These are phyloP conservation scores for Mycena venus DNA, from an alignment of 768 basidiomycete genomes.

Conservation along the genomic window DNA sequence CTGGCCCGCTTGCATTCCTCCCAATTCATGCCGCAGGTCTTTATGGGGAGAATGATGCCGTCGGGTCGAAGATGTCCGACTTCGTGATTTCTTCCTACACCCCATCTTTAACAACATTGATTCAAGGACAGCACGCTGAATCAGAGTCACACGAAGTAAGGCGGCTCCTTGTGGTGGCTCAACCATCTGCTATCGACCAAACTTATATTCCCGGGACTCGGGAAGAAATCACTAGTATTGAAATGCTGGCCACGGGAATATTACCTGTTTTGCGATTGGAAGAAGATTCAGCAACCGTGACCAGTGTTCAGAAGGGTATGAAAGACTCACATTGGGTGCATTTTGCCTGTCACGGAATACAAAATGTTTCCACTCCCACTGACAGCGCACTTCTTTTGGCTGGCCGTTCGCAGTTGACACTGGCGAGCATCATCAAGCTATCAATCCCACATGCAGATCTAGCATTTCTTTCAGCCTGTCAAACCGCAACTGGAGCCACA, in stretches of 20 bases:
- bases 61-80: background rate
- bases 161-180: slow-evolving; percentile 34
- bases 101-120: background rate
- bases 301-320: slow-evolving; percentile 25
- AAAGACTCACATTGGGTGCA: slow-evolving; percentile 44
- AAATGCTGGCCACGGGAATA: background rate
- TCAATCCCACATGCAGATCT: slow-evolving; percentile 44
- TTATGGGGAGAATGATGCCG: no score
- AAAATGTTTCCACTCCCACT: slow-evolving; percentile 37
- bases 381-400: slow-evolving; percentile 31
- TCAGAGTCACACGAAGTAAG: slow-evolving; percentile 16
- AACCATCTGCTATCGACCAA: slow-evolving; percentile 28
- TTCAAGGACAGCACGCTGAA: background rate
- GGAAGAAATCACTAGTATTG: slow-evolving; percentile 21
- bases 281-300: slow-evolving; percentile 27
- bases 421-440: slow-evolving; percentile 38
- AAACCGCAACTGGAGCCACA: slow-evolving; percentile 53
- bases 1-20: background rate
- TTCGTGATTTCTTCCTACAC: background rate
- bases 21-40: background rate
- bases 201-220: slow-evolving; percentile 21
- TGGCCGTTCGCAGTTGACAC: slow-evolving; percentile 33
- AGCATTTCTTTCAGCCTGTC: slow-evolving; percentile 62
- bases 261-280: slow-evolving; percentile 3
- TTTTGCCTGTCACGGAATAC: slow-evolving; percentile 53